phyloP scores from a whole-genome alignment of 179 eudicot species.

The Amaranthus tricolor region DNA sequence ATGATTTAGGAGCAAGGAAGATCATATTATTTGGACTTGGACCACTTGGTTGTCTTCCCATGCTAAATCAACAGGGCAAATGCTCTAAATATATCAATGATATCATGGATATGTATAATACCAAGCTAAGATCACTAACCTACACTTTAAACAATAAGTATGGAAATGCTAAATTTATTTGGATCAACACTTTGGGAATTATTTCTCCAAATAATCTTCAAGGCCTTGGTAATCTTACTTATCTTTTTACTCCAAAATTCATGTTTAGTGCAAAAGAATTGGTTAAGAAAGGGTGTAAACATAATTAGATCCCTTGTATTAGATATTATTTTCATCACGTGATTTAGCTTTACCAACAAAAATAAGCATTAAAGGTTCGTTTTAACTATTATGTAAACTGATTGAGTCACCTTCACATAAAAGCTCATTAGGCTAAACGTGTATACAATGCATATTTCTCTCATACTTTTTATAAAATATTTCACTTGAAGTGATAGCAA shows the following conservation, averaged over 20 bases:
- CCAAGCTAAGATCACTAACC: conserved; percentile 18
- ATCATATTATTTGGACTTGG: conserved; percentile 31
- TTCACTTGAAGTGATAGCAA: too few relatives aligned
- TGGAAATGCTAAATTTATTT: conserved; percentile 7
- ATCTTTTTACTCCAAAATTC: background rate
- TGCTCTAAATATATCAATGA: conserved; percentile 10
- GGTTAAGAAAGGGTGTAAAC: too few relatives aligned
- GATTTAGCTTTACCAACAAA: too few relatives aligned
- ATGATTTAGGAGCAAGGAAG: conserved; percentile 34
- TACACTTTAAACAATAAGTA: conserved; percentile 9
- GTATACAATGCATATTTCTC: too few relatives aligned
- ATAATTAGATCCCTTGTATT: too few relatives aligned
- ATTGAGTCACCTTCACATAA: too few relatives aligned
- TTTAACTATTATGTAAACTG: too few relatives aligned
- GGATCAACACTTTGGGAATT: conserved; percentile 21
- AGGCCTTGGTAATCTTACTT: conserved; percentile 10
- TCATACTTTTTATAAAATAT: too few relatives aligned
- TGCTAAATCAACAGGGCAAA: conserved; percentile 13
- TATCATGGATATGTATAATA: conserved; percentile 17
- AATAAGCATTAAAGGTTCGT: too few relatives aligned
- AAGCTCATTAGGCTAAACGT: too few relatives aligned
- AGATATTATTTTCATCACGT: too few relatives aligned
- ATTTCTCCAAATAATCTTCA: conserved; percentile 9
- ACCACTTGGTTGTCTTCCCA: conserved; percentile 37
- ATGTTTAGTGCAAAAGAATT: background rate